phyloP scores from a whole-genome alignment of 129 eudicot species.

The Kitagawia praeruptora region DNA sequence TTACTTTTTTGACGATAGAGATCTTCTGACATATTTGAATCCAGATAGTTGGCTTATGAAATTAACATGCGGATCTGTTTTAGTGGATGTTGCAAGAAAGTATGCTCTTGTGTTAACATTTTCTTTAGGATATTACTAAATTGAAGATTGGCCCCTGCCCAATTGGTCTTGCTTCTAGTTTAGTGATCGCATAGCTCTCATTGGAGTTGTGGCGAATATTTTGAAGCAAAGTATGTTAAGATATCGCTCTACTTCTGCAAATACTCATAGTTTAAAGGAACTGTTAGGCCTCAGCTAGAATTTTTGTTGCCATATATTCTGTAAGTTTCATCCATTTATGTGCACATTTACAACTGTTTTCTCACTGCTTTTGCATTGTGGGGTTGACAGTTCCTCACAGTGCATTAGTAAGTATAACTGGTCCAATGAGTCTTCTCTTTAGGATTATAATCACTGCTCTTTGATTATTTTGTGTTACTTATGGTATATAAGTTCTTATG shows the following conservation, averaged over 20 bases:
- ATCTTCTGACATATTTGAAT: neutral
- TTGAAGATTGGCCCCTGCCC: neutral
- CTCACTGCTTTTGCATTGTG: neutral
- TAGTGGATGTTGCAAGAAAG: neutral
- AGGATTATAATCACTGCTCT: neutral
- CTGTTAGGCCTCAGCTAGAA: neutral
- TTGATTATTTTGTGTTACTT: neutral
- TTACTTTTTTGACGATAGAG: neutral
- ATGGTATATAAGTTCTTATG: neutral
- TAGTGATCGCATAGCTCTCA: neutral
- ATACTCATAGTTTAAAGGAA: neutral
- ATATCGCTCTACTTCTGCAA: neutral
- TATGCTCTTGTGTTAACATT: neutral
- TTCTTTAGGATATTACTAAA: neutral
- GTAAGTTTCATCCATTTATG: neutral
- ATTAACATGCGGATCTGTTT: neutral
- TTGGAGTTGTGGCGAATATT: neutral
- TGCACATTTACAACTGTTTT: neutral
- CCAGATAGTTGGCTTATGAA: neutral
- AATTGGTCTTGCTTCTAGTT: neutral
- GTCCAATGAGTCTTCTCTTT: neutral
- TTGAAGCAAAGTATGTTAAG: neutral
- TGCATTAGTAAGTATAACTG: neutral
- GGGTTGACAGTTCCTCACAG: neutral
- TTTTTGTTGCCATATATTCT: neutral